phyloP scores from a whole-genome alignment of 1,284 basidiomycete genomes.

The Cutaneotrichosporon spelunceum region DNA sequence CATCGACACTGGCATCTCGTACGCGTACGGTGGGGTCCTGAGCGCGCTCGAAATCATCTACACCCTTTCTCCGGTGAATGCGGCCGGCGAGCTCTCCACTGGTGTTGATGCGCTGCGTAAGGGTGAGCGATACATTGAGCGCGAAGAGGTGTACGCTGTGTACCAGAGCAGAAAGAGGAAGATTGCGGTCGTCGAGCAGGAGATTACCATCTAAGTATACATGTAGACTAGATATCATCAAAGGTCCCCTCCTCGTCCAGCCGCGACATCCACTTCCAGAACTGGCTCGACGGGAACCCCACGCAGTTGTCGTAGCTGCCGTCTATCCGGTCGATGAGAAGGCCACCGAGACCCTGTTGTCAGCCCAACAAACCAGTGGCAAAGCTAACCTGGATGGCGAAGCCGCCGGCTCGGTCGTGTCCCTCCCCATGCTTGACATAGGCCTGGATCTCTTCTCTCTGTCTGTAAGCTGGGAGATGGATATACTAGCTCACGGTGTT shows the following conservation, averaged over 20 bases:
- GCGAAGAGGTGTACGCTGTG: constrained; percentile 72
- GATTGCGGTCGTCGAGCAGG: constrained; percentile 39
- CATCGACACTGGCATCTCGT: constrained; percentile 88
- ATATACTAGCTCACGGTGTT: constrained; percentile 55
- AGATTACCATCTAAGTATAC: constrained; percentile 3
- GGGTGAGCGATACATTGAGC: constrained; percentile 63
- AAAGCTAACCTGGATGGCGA: constrained; percentile 76
- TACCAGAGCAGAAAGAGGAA: constrained; percentile 55
- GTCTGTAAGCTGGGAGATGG: not conserved
- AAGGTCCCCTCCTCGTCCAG: constrained; percentile 46
- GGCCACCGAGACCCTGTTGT: constrained; percentile 68
- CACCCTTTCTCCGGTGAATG: constrained; percentile 54
- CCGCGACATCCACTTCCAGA: constrained; percentile 51
- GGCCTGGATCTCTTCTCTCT: constrained; percentile 62
- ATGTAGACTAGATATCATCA: constrained; percentile 37
- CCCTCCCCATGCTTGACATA: constrained; percentile 90
- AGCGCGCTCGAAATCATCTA: constrained; percentile 83
- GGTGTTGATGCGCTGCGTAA: not conserved
- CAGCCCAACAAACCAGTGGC: not conserved
- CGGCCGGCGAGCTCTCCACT: constrained; percentile 5
- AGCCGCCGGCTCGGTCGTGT: constrained; percentile 85
- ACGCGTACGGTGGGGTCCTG: constrained; percentile 85
- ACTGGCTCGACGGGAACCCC: constrained; percentile 56
- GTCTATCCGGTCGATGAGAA: constrained; percentile 77
- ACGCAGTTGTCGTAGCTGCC: constrained; percentile 92